phyloP scores from a whole-genome alignment of 164 flowering plant species.

The Akebia trifoliata region DNA sequence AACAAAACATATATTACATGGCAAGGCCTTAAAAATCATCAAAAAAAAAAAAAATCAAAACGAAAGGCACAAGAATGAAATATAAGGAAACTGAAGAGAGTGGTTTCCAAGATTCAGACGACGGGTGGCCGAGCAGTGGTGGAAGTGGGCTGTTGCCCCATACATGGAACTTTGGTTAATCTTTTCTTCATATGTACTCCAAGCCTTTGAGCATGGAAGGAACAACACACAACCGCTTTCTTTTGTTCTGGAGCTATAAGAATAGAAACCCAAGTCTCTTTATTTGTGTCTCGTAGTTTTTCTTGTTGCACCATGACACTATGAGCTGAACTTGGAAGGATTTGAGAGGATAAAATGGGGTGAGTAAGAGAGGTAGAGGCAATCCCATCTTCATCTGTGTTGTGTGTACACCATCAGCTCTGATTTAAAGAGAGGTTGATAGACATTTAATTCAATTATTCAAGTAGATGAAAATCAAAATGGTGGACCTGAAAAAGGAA shows the following conservation, averaged over 20 bases:
- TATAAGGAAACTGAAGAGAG: not conserved
- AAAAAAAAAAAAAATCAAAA: too few species aligned
- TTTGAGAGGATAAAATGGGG: constrained; percentile 4
- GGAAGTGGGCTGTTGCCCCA: too few species aligned
- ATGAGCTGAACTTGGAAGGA: constrained; percentile 6
- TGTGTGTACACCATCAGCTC: too few species aligned
- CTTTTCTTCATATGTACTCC: constrained; percentile 3
- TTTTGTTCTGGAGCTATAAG: not conserved
- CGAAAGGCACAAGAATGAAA: too few species aligned
- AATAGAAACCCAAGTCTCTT: not conserved
- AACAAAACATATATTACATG: too few species aligned
- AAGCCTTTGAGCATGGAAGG: not conserved
- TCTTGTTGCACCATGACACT: not conserved
- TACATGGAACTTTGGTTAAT: too few species aligned
- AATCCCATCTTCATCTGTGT: not conserved
- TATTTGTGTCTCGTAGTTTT: not conserved
- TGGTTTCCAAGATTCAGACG: not conserved
- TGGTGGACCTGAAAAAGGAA: too few species aligned
- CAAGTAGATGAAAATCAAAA: too few species aligned
- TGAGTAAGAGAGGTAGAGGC: not conserved
- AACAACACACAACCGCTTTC: not conserved
- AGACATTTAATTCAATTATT: too few species aligned
- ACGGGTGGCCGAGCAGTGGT: not conserved
- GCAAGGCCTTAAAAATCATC: too few species aligned
- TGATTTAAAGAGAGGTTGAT: too few species aligned